Conservation (phyloP, 768 basidiomycete species). For the Russula lepida region DNA sequence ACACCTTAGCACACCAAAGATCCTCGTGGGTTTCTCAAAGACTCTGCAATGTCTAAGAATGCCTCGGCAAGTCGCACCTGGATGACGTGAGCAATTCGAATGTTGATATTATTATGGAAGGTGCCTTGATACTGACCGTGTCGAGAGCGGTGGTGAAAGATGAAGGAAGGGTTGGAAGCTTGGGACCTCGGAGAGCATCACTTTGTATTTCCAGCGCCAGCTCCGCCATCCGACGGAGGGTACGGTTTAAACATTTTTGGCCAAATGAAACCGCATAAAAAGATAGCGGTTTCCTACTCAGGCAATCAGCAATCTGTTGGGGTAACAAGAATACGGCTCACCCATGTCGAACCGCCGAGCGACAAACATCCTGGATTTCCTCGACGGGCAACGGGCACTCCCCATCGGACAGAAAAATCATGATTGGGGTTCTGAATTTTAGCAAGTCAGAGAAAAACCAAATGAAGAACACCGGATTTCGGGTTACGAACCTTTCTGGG, state of each 20-base stretch:
- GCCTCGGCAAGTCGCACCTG: slow-evolving; percentile 49
- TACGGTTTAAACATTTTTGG: slow-evolving; percentile 22
- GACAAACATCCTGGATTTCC: slow-evolving; percentile 35
- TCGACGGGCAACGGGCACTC: slow-evolving; percentile 35
- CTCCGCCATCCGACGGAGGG: slow-evolving; percentile 43
- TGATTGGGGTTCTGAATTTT: slow-evolving; percentile 36
- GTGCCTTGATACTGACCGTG: background rate
- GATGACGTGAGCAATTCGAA: background rate
- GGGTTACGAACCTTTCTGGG: slow-evolving; percentile 34
- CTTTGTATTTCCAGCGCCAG: slow-evolving; percentile 43
- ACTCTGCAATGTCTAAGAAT: slow-evolving; percentile 51
- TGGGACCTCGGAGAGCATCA: slow-evolving; percentile 33
- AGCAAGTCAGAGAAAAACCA: background rate
- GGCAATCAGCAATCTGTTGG: background rate
- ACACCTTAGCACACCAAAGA: slow-evolving; percentile 32
- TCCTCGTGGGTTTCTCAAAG: slow-evolving; percentile 47
- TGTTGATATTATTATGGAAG: no score
- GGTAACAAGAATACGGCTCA: slow-evolving; percentile 15
- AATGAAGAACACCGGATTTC: background rate
- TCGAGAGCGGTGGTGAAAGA: slow-evolving; percentile 39
- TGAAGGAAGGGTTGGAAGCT: background rate
- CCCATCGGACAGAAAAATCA: slow-evolving; percentile 53
- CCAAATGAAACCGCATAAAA: slow-evolving; percentile 56
- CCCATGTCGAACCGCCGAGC: slow-evolving; percentile 38
- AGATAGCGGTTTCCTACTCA: slow-evolving; percentile 41